Conservation (phyloP, 2,329 filamentous ascomycete genomes). For the Penicillium sp. region DNA sequence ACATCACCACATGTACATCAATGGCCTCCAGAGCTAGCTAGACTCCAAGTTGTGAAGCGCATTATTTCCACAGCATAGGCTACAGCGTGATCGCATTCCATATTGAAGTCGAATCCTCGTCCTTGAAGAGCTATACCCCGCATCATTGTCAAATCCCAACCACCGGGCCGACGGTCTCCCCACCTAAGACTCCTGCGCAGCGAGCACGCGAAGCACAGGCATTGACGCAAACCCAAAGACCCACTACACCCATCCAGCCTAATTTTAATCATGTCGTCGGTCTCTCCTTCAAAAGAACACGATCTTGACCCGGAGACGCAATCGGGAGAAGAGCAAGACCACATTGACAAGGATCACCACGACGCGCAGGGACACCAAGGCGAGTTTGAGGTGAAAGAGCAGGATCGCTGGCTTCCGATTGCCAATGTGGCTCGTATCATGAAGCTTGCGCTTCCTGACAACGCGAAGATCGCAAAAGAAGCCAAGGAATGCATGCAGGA, state of each 20-base stretch:
- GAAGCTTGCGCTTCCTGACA: constrained; percentile 96
- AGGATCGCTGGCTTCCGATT: constrained; percentile 99
- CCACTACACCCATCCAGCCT: constrained; percentile 37
- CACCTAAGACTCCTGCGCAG: constrained; percentile 38
- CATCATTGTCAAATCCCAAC: constrained; percentile 34
- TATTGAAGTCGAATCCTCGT: constrained; percentile 13
- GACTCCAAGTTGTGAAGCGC: constrained; percentile 19
- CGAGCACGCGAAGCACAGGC: constrained; percentile 36
- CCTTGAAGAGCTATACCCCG: constrained; percentile 23
- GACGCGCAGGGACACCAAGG: constrained; percentile 69
- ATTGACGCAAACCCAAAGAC: constrained; percentile 35
- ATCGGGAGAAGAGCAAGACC: constrained; percentile 87
- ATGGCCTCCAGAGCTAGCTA: constrained; percentile 8
- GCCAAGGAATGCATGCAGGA: constrained; percentile 99
- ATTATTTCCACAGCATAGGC: constrained; percentile 27
- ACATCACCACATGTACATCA: constrained; percentile 23
- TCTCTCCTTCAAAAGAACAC: constrained; percentile 84
- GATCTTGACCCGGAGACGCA: constrained; percentile 90
- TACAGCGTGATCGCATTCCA: constrained; percentile 16
- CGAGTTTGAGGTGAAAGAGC: constrained; percentile 99
- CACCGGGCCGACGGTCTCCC: constrained; percentile 26
- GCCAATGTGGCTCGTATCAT: constrained; percentile 99
- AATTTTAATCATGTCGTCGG: constrained; percentile 79
- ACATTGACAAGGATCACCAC: constrained; percentile 70
- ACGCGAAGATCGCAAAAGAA: constrained; percentile 98